Evolutionary conservation across 768 basidiomycete genomes (phyloP).

Genomic region (Xerocomellus chrysenteron): DNA sequence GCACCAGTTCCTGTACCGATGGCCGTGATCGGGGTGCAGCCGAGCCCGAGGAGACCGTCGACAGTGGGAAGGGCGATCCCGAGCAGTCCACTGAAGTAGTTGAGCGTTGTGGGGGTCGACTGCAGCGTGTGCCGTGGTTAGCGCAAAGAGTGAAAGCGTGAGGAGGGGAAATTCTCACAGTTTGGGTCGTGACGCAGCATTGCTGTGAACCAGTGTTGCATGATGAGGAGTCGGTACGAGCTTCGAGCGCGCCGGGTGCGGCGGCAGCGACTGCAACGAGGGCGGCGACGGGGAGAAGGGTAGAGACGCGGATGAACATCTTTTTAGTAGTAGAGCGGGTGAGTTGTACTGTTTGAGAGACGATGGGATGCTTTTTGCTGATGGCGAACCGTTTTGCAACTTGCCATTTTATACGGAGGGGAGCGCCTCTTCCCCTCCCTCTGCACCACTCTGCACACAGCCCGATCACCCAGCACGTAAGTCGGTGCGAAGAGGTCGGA

Average conservation of each 20-base stretch:
- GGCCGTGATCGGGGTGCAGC: slow-evolving; percentile 1
- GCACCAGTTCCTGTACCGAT: background rate
- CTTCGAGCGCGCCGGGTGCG: slow-evolving; percentile 7
- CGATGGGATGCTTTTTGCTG: background rate
- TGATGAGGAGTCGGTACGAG: background rate
- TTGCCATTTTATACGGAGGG: slow-evolving; percentile 7
- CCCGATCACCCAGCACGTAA: background rate
- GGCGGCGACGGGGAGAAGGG: slow-evolving; percentile 9
- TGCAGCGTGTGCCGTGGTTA: background rate
- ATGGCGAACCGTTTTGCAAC: background rate
- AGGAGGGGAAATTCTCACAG: background rate
- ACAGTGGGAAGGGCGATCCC: background rate
- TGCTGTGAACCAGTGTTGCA: slow-evolving; percentile 13
- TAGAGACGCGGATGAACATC: slow-evolving; percentile 8
- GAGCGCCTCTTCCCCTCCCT: background rate
- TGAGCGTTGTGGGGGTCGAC: background rate
- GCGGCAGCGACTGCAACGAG: slow-evolving; percentile 3
- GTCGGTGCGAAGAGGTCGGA: background rate
- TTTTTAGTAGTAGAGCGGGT: background rate
- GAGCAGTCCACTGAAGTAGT: background rate
- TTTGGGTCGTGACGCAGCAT: slow-evolving; percentile 8
- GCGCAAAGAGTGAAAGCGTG: background rate
- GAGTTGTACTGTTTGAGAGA: background rate
- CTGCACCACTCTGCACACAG: background rate
- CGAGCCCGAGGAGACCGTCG: slow-evolving; percentile 1